Evolutionary conservation across 345 rosid species (phyloP).

Genomic region (Nasturtium officinale): DNA sequence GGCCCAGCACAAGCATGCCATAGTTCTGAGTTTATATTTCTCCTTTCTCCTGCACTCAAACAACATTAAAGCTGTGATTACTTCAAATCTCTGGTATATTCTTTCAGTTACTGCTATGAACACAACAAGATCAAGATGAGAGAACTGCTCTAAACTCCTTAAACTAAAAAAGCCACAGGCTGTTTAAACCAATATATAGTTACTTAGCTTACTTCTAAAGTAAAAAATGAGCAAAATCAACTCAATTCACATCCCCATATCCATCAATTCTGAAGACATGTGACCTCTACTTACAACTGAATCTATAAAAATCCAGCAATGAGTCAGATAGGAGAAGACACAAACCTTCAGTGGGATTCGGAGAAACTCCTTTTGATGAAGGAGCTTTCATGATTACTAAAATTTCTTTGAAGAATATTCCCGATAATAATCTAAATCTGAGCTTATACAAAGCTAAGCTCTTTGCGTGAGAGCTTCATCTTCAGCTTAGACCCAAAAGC

Average conservation of each 20-base stretch:
- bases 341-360: slow-evolving; percentile 77
- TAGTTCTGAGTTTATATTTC: slow-evolving; percentile 77
- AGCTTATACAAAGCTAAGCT: slow-evolving; percentile 38
- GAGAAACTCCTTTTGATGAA: slow-evolving; percentile 74
- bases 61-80: slow-evolving; percentile 24
- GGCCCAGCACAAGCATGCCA: slow-evolving; percentile 99
- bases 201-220: slow-evolving; percentile 24
- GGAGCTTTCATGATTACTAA: slow-evolving; percentile 67
- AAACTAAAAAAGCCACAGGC: slow-evolving; percentile 4
- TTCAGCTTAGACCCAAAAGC: slow-evolving; percentile 21
- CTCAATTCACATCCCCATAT: slow-evolving; percentile 6
- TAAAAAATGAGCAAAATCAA: background rate
- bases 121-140: slow-evolving; percentile 19
- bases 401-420: background rate
- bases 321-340: slow-evolving; percentile 2
- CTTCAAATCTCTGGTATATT: slow-evolving; percentile 9
- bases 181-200: background rate
- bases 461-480: slow-evolving; percentile 35
- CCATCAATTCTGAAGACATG: slow-evolving; percentile 6
- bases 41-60: slow-evolving; percentile 66
- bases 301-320: slow-evolving; percentile 19
- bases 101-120: slow-evolving; percentile 18
- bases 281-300: slow-evolving; percentile 27
- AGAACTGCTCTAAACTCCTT: slow-evolving; percentile 11
- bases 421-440: slow-evolving; percentile 25